Percentiles rank a stretch among this genome's conserved stretches.
These are phyloP conservation scores for Spathaspora passalidarum DNA, from an alignment of 805 yeast species.

Conservation along the genomic window DNA sequence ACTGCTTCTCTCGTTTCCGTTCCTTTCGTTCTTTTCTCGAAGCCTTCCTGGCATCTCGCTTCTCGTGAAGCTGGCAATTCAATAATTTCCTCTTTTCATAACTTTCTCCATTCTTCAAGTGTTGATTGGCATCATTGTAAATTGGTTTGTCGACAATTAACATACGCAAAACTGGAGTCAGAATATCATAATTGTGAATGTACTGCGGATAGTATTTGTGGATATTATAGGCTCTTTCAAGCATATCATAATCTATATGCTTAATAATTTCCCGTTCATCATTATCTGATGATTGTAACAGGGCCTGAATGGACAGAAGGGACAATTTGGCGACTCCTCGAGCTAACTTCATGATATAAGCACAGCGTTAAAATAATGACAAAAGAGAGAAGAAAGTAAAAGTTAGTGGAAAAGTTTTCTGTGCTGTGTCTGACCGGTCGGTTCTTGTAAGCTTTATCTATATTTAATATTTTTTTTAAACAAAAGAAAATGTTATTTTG, in stretches of 20 bases:
- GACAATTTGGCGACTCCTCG: slow-evolving; percentile 4
- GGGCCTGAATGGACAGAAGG: not conserved
- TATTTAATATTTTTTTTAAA: too few species aligned
- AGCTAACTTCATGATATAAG: slow-evolving; percentile 5
- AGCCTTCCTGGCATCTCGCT: slow-evolving; percentile 6
- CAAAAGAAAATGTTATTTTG: too few species aligned
- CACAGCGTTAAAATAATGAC: not conserved
- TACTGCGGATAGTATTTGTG: slow-evolving; percentile 37
- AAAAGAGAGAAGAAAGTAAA: not conserved
- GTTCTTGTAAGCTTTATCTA: too few species aligned
- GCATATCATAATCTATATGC: slow-evolving; percentile 27
- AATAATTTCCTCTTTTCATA: slow-evolving; percentile 6
- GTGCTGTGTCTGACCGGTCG: too few species aligned
- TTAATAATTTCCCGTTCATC: not conserved
- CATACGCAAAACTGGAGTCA: slow-evolving; percentile 35
- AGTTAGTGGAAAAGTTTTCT: not conserved
- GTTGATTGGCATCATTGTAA: slow-evolving; percentile 36
- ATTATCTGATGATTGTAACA: not conserved
- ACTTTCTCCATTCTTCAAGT: slow-evolving; percentile 12
- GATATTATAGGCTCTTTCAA: slow-evolving; percentile 31
- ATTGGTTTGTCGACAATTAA: slow-evolving; percentile 38
- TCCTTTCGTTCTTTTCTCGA: slow-evolving; percentile 10
- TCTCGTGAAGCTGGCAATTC: slow-evolving; percentile 3
- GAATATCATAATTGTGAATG: slow-evolving; percentile 34
- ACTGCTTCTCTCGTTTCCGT: slow-evolving; percentile 2